A percentile compares a stretch with the other conserved stretches of the same genome.
These are phyloP conservation scores for Senna tora DNA, from an alignment of 306 rosid species.

Conservation along the genomic window DNA sequence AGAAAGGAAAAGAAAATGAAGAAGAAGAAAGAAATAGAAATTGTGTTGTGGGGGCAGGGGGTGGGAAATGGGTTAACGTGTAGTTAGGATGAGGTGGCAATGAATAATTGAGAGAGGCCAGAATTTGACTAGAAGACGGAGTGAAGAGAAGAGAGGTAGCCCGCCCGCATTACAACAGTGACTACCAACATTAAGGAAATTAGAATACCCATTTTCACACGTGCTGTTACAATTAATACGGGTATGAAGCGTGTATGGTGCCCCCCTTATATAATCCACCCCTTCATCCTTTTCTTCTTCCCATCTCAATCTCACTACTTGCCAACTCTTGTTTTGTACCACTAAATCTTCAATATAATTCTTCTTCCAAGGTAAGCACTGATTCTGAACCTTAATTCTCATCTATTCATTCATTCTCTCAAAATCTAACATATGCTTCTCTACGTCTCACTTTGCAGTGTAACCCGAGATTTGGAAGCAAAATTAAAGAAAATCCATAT, in stretches of 20 bases:
- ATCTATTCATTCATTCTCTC: no score
- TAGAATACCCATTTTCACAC: slow-evolving; percentile 38
- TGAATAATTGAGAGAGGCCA: slow-evolving; percentile 37
- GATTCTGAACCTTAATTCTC: no score
- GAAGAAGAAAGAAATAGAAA: no score
- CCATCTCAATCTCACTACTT: slow-evolving; percentile 25
- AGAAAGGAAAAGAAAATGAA: no score
- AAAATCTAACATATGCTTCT: neutral
- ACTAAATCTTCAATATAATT: no score
- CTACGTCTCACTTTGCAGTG: no score
- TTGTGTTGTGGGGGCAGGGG: neutral
- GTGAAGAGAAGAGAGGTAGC: slow-evolving; percentile 34
- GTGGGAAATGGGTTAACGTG: neutral
- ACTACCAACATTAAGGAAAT: slow-evolving; percentile 1
- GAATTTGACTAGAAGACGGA: slow-evolving; percentile 49
- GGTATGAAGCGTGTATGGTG: slow-evolving; percentile 41
- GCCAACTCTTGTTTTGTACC: no score
- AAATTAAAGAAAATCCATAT: neutral
- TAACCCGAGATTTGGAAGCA: neutral
- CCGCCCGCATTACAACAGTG: slow-evolving; percentile 48
- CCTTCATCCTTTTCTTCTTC: neutral
- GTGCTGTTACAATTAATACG: slow-evolving; percentile 16
- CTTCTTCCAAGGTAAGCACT: slow-evolving; percentile 31
- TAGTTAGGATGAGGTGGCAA: neutral
- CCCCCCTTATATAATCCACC: slow-evolving; percentile 14